Evolutionary conservation across 2,329 filamentous ascomycete genomes (phyloP).

Genomic region (Xylogone sp.): DNA sequence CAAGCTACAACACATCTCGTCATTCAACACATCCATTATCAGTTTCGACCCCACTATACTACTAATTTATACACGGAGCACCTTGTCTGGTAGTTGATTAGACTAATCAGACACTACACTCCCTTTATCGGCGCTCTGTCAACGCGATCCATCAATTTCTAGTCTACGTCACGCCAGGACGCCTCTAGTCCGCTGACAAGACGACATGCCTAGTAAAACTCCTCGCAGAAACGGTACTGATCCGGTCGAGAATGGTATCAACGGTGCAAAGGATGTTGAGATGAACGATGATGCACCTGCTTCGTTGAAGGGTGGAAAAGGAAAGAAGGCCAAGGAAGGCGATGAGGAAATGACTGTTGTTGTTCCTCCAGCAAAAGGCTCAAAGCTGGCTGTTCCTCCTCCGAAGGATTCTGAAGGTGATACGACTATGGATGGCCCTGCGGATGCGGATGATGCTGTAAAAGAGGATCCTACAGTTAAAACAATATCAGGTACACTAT

Average conservation of each 20-base stretch:
- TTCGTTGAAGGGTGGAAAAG: slow-evolving; percentile 57
- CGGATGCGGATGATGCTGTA: slow-evolving; percentile 35
- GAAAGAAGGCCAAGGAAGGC: slow-evolving; percentile 64
- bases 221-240: slow-evolving; percentile 64
- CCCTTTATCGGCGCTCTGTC: slow-evolving; percentile 1
- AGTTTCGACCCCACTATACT: background rate
- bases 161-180: slow-evolving; percentile 21
- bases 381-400: slow-evolving; percentile 52
- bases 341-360: slow-evolving; percentile 81
- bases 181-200: slow-evolving; percentile 17
- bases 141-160: slow-evolving; percentile 19
- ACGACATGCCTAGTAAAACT: slow-evolving; percentile 67
- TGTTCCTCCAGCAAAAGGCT: slow-evolving; percentile 67
- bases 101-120: background rate
- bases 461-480: slow-evolving; percentile 59
- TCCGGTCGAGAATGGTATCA: slow-evolving; percentile 63
- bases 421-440: slow-evolving; percentile 62
- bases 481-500: slow-evolving; percentile 54
- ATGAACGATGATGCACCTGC: slow-evolving; percentile 62
- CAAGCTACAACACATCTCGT: background rate
- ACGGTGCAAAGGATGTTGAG: slow-evolving; percentile 65
- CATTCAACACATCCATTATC: background rate
- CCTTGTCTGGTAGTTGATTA: background rate
- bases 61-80: background rate
- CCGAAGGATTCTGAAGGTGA: slow-evolving; percentile 64